Base-by-base conservation (phyloP, 495 filamentous ascomycete genomes). In the Tuber calosporum region DNA sequence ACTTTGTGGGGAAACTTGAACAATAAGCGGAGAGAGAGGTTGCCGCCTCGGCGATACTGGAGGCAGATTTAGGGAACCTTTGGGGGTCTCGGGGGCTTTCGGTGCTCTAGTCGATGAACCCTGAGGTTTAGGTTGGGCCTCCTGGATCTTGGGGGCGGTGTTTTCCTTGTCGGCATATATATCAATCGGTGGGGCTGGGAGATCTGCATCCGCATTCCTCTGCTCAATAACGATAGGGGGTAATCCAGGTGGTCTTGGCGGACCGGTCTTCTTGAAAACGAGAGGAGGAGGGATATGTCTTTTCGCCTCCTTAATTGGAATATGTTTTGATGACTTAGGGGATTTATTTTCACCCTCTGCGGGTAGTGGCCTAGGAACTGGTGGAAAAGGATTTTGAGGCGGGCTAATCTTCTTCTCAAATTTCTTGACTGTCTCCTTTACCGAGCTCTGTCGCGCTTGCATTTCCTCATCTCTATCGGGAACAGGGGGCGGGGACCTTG, bases 181-280 rank as follows among this genome's bases (percentile, higher is more conserved):
- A 30, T 26, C n/a, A 2, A 15, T 30, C 48, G 9, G n/a, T 4
- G 48, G n/a, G 48, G 48, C n/a, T 30, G 48, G 48, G 48, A 58
- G 48, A 58, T 58, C 48, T 15, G 30, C n/a, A 30, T 58, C 48
- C 3, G 11, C n/a, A n/a, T 30, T 58, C 48, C 9, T 8, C 48
- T 58, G 48, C n/a, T 30, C 48, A 30, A 58, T 58, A 58, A 58
- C 48, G n/a, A 58, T 58, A 58, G 48, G 48, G 48, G 48, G n/a
- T 58, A 58, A 30, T 58, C 48, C 48, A 11, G 11, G 48, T 30
- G 48, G 48, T 30, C 48, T 58, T 30, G 48, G 30, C n/a, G 48
- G 48, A 58, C 48, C 48, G 11, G 48, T 58, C 48, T 58, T 58
- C n/a, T 4, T 58, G 48, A 58, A 15, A 30, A 58, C 48, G 2